Base-by-base conservation (phyloP, 1,284 basidiomycete genomes). In the Rhodotorula sp. region DNA sequence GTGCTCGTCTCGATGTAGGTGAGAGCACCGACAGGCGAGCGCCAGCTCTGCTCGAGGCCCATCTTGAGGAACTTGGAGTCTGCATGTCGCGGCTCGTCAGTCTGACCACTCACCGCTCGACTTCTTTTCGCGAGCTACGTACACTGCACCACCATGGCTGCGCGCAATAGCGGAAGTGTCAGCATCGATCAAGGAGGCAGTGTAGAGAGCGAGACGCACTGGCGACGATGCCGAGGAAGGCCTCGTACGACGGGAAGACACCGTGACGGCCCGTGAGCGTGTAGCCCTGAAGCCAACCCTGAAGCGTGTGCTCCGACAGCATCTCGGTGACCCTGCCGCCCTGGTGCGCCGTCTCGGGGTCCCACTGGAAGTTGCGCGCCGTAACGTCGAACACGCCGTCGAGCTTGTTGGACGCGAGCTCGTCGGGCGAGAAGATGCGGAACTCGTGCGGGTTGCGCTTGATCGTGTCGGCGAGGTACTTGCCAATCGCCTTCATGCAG, bases 351-450 rank as follows among this genome's bases (percentile, higher is more conserved):
- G 82, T 83, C 65, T 83, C 81, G 2, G 84, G 83, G 78, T 94
- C 92, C 90, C 87, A 91, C 81, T 94, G 91, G 81, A 93, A 89
- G 82, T 92, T 89, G 64, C 92, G 66, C 17, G 44, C 27, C 8
- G 76, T 71, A 19, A 66, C 70, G 8, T 89, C 84, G 60, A 93
- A 86, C 9, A 90, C 87, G 5, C 87, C 90, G 78, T 91, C 90
- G 25, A 96, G 87, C 82, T 95, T 93, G 83, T 95, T 95, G 48
- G 90, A 91, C 13, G 89, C 88, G n/a, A 94, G 85, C 78, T 92
- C 91, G 78, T 96, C 93, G 0, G 93, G 93, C n/a, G 90, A 92
- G 84, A 94, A 94, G 72, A 95, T 90, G 64, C 93, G 86, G 85
- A 94, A 93, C 0, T 85, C 84, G 42, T 83, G 84, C 1, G 89